Evolutionary conservation across 768 basidiomycete genomes (phyloP).

Genomic region (Daedaleopsis sinensis): DNA sequence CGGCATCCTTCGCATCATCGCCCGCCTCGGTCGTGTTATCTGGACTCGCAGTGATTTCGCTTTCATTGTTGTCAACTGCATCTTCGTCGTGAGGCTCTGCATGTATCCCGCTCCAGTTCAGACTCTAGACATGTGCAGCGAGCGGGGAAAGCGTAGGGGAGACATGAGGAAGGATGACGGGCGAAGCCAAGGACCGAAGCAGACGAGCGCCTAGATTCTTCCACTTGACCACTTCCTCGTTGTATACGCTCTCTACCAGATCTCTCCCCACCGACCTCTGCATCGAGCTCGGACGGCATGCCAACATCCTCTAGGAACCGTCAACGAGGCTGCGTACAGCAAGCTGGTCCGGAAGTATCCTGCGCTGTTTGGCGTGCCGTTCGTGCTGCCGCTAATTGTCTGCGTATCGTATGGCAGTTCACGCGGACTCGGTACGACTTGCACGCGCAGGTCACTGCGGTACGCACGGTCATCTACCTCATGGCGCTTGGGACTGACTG

Average conservation of each 20-base stretch:
- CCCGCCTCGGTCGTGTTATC: conserved; percentile 19
- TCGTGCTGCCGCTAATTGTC: conserved; percentile 84
- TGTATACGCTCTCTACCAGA: too few species aligned
- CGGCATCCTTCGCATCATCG: conserved; percentile 1
- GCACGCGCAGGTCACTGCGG: conserved; percentile 73
- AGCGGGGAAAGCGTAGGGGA: background rate
- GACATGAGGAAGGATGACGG: background rate
- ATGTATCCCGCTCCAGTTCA: conserved; percentile 2
- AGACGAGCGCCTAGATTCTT: too few species aligned
- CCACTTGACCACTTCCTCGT: too few species aligned
- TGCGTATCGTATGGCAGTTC: conserved; percentile 81
- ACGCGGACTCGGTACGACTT: conserved; percentile 89
- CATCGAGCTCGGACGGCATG: too few species aligned
- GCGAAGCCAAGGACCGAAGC: too few species aligned
- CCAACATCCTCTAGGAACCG: too few species aligned
- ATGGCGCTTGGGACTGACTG: too few species aligned
- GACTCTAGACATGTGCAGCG: background rate
- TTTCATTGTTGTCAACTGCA: background rate
- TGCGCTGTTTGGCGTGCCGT: conserved; percentile 82
- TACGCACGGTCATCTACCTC: conserved; percentile 31
- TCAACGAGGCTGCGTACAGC: conserved; percentile 45
- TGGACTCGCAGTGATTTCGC: conserved; percentile 15
- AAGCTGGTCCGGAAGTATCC: conserved; percentile 60
- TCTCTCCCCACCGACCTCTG: too few species aligned
- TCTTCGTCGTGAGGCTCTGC: conserved; percentile 5